Evolutionary conservation across 192 early-diverging fungal species (phyloP).

Genomic region (Backusella circina): DNA sequence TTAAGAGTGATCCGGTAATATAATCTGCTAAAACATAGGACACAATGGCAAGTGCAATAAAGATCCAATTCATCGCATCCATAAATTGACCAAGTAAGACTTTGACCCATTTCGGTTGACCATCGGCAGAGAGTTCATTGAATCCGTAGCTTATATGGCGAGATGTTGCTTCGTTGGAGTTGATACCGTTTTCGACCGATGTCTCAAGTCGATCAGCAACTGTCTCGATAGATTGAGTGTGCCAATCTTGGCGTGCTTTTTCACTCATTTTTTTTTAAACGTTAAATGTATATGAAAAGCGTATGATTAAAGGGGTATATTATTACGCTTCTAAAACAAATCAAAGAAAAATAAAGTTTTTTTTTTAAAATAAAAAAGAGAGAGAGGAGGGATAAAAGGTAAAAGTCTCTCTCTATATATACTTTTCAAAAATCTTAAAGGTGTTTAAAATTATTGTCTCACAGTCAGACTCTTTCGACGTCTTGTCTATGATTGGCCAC

Average conservation of each 20-base stretch:
- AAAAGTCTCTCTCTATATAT: not conserved
- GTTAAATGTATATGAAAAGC: not conserved
- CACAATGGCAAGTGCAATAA: conserved; percentile 38
- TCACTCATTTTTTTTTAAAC: not conserved
- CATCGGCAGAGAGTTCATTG: conserved; percentile 63
- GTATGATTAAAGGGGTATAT: not conserved
- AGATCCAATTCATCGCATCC: conserved; percentile 62
- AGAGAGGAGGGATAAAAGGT: not conserved
- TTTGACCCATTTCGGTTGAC: conserved; percentile 54
- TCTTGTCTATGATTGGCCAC: not conserved
- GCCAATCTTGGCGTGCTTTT: conserved; percentile 1
- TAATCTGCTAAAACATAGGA: conserved; percentile 62
- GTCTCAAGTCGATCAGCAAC: not conserved
- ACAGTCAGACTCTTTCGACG: not conserved
- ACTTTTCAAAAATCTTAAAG: not conserved
- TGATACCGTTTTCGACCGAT: conserved; percentile 30
- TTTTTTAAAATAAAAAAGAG: not conserved
- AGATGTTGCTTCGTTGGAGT: conserved; percentile 30
- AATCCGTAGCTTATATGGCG: conserved; percentile 44
- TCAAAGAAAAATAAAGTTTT: not conserved
- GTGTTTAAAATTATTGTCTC: not conserved
- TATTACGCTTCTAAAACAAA: not conserved
- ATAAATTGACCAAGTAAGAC: conserved; percentile 59
- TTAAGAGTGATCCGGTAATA: conserved; percentile 67
- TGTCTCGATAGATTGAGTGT: conserved; percentile 9